A percentile compares a stretch with the other conserved stretches of the same genome.
These are phyloP conservation scores for Hymenoscyphus scutula DNA, from an alignment of 2,329 filamentous ascomycete species.

Conservation along the genomic window DNA sequence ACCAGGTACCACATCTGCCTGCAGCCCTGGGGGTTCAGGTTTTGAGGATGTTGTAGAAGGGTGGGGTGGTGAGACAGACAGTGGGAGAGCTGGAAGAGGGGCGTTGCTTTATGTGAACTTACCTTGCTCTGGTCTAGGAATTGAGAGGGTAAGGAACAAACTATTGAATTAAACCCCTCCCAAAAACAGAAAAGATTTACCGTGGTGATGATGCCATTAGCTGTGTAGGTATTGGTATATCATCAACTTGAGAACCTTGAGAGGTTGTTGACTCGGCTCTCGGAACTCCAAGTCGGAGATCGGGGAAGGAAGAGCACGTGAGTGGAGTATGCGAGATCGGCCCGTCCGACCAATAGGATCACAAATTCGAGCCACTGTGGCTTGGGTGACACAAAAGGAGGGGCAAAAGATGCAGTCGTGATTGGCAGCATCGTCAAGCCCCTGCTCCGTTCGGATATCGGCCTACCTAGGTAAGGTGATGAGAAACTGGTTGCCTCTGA, in stretches of 20 bases:
- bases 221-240: too few species aligned
- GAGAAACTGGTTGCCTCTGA: too few species aligned
- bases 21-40: too few species aligned
- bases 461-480: too few species aligned
- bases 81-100: background rate
- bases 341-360: too few species aligned
- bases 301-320: background rate
- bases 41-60: background rate
- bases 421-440: background rate
- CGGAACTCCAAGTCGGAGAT: background rate
- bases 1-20: background rate
- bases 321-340: too few species aligned
- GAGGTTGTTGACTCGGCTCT: background rate
- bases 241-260: background rate
- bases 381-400: background rate
- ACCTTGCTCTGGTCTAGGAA: background rate
- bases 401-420: background rate
- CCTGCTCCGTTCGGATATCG: background rate
- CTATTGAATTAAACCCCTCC: background rate
- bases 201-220: background rate
- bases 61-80: slow-evolving; percentile 2
- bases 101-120: too few species aligned
- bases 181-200: background rate
- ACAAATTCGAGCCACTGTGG: background rate
- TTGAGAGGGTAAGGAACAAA: background rate